Conservation (phyloP, 176 grass and related monocot species). For the Lolium rigidum region DNA sequence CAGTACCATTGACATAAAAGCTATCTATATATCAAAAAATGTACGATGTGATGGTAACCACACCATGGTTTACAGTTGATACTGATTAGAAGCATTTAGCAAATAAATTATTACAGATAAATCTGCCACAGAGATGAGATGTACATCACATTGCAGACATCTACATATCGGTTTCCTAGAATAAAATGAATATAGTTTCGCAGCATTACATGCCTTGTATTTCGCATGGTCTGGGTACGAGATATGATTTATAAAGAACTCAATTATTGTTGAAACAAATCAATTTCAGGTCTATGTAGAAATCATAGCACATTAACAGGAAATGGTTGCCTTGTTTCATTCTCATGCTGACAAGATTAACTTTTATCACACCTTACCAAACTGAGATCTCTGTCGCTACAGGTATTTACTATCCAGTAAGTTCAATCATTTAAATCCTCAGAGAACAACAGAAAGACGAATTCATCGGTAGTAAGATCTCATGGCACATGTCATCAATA, state of each 20-base stretch:
- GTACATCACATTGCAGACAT: not conserved
- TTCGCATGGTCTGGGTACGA: not conserved
- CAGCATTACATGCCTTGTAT: not conserved
- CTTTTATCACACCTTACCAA: not conserved
- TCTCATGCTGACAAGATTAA: not conserved
- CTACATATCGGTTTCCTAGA: not conserved
- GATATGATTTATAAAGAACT: not conserved
- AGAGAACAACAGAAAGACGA: not conserved
- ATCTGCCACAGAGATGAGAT: conserved; percentile 1
- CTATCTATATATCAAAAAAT: too few species aligned
- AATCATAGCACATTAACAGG: not conserved
- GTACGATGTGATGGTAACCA: too few species aligned
- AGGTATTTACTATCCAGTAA: not conserved
- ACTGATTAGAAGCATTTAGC: not conserved
- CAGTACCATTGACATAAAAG: too few species aligned
- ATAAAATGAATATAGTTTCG: not conserved
- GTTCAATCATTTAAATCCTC: conserved; percentile 29
- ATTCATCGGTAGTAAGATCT: conserved; percentile 23
- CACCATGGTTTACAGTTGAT: too few species aligned
- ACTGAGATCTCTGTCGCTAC: not conserved
- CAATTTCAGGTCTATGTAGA: not conserved
- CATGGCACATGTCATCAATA: not conserved
- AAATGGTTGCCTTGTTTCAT: conserved; percentile 29
- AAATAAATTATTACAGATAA: conserved; percentile 15
- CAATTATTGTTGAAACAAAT: not conserved